Evolutionary conservation across 2,329 filamentous ascomycete genomes (phyloP).

Genomic region (Akanthomyces dipterigenus): DNA sequence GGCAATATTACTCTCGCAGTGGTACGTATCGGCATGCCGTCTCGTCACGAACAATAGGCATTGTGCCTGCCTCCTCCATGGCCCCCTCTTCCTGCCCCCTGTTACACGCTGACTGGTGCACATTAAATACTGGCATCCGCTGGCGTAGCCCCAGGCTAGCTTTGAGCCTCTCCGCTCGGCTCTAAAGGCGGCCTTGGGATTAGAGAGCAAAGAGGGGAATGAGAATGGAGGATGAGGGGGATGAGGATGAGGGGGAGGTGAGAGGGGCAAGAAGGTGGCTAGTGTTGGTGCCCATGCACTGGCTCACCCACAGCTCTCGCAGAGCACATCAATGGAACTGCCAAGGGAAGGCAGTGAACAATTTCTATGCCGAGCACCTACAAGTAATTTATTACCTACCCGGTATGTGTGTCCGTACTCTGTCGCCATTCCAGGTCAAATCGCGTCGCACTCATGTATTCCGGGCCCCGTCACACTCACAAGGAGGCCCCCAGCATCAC

Average conservation of each 20-base stretch:
- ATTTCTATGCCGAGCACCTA: no score
- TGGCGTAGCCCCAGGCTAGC: not conserved
- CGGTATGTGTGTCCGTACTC: no score
- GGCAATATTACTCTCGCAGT: not conserved
- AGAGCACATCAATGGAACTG: no score
- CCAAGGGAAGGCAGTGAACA: no score
- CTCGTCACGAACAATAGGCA: not conserved
- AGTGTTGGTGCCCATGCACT: not conserved
- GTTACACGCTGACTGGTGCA: not conserved
- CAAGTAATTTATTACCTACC: no score
- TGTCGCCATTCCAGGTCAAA: not conserved
- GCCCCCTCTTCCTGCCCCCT: not conserved
- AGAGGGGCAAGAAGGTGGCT: slow-evolving; percentile 1
- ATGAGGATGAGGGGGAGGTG: not conserved
- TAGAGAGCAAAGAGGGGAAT: not conserved
- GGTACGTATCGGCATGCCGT: not conserved
- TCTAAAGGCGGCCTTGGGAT: slow-evolving; percentile 1
- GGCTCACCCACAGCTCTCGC: not conserved
- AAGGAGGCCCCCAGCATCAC: not conserved
- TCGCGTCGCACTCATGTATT: not conserved
- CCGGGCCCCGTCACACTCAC: not conserved
- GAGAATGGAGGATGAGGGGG: not conserved
- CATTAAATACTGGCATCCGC: not conserved
- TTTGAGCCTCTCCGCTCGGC: not conserved
- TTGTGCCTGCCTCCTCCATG: not conserved